Conservation (phyloP, 768 basidiomycete species). For the Pisolithus sp. region DNA sequence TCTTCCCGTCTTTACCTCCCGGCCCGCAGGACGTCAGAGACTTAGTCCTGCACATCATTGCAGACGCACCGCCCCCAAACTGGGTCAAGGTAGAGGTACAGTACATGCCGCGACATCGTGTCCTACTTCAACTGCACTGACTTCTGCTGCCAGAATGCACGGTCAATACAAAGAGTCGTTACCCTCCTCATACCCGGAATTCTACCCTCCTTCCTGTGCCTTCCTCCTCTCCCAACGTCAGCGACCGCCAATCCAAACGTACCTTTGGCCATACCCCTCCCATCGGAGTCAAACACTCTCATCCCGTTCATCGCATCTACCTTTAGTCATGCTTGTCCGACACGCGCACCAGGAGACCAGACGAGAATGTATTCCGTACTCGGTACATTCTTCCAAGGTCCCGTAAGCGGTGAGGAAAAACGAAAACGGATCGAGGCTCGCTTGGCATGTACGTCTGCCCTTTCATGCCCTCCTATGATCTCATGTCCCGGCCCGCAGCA, state of each 20-base stretch:
- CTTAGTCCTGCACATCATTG: slow-evolving; percentile 72
- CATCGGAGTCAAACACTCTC: slow-evolving; percentile 26
- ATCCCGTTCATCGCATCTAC: slow-evolving; percentile 67
- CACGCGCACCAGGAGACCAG: slow-evolving; percentile 85
- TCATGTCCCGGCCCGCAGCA: slow-evolving; percentile 30
- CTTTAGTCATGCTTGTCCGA: slow-evolving; percentile 92
- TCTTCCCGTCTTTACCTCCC: background rate
- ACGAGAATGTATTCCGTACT: slow-evolving; percentile 82
- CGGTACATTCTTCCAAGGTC: slow-evolving; percentile 74
- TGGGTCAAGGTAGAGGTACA: slow-evolving; percentile 84
- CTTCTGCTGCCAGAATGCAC: slow-evolving; percentile 50
- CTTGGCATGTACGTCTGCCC: slow-evolving; percentile 31
- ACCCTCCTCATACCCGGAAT: slow-evolving; percentile 82
- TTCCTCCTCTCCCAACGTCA: slow-evolving; percentile 67
- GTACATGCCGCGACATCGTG: slow-evolving; percentile 34
- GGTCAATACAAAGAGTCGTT: slow-evolving; percentile 72
- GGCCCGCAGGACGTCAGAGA: slow-evolving; percentile 75
- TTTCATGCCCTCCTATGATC: slow-evolving; percentile 3
- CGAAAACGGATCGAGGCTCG: slow-evolving; percentile 50
- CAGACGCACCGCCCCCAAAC: slow-evolving; percentile 76
- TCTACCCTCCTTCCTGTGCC: slow-evolving; percentile 61
- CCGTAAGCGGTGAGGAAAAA: slow-evolving; percentile 76
- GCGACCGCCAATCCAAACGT: slow-evolving; percentile 53
- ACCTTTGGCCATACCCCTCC: slow-evolving; percentile 43
- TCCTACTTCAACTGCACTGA: background rate